Conservation (phyloP, 306 rosid species). For the Quercus engelmannii region DNA sequence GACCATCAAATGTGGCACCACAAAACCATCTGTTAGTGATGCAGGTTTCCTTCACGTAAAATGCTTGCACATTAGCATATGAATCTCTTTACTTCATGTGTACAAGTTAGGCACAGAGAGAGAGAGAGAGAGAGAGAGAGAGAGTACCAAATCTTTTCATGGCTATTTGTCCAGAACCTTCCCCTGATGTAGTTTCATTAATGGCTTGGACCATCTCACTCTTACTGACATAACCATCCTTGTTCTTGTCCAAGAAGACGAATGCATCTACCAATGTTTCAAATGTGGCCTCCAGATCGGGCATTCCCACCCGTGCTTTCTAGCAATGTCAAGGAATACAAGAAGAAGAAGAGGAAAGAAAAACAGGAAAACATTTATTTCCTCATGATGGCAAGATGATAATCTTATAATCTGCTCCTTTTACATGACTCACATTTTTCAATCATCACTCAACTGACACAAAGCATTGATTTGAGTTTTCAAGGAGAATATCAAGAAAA, state of each 20-base stretch:
- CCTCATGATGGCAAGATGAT: background rate
- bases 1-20: conserved; percentile 10
- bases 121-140: conserved; percentile 6
- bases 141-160: conserved; percentile 87
- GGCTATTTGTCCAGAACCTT: conserved; percentile 80
- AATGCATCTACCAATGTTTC: conserved; percentile 88
- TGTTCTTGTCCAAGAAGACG: conserved; percentile 92
- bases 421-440: background rate
- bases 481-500: background rate
- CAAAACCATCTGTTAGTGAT: background rate
- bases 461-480: background rate
- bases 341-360: conserved; percentile 7
- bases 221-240: conserved; percentile 92
- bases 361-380: conserved; percentile 2
- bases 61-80: conserved; percentile 9
- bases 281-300: conserved; percentile 77
- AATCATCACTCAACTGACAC: background rate
- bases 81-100: background rate
- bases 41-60: background rate
- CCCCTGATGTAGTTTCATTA: conserved; percentile 83
- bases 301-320: conserved; percentile 70
- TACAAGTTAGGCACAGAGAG: background rate
- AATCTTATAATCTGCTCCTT: background rate
- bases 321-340: conserved; percentile 46
- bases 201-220: conserved; percentile 88